These are phyloP conservation scores for Arabidopsis suecica DNA, from an alignment of 345 rosid species.

Conservation along the genomic window DNA sequence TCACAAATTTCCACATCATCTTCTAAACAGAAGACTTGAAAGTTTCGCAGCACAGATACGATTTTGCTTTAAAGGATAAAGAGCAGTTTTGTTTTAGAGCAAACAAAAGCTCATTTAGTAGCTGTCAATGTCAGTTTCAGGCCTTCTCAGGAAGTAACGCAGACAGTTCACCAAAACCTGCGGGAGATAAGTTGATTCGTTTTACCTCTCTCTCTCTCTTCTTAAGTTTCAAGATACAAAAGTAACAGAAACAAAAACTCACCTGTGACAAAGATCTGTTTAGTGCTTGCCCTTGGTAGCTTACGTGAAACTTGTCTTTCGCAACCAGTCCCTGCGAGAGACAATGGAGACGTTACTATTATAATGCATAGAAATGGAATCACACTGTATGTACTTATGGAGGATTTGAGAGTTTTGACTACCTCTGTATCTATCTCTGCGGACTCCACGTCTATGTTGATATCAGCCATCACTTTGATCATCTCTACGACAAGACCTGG, in stretches of 20 bases:
- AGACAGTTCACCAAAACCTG: constrained; percentile 83
- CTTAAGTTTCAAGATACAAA: neutral
- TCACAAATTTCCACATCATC: constrained; percentile 18
- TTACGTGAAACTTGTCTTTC: constrained; percentile 90
- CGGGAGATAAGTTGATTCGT: constrained; percentile 26
- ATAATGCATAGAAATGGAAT: neutral
- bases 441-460: constrained; percentile 86
- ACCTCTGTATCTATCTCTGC: constrained; percentile 98
- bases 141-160: constrained; percentile 92
- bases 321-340: constrained; percentile 81
- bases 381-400: constrained; percentile 6
- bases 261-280: constrained; percentile 82
- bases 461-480: constrained; percentile 77
- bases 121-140: constrained; percentile 88
- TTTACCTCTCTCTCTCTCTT: neutral
- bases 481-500: constrained; percentile 93
- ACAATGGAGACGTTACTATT: neutral
- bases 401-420: neutral
- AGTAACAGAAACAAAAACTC: constrained; percentile 1
- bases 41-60: constrained; percentile 15
- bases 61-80: neutral
- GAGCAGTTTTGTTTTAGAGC: neutral
- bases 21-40: constrained; percentile 17
- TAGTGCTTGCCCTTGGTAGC: constrained; percentile 89
- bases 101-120: constrained; percentile 46